Evolutionary conservation across 2,329 filamentous ascomycete species (phyloP), one percentile per base, ranked within the genome.

Genomic region (Plenodomus lindquistii): DNA sequence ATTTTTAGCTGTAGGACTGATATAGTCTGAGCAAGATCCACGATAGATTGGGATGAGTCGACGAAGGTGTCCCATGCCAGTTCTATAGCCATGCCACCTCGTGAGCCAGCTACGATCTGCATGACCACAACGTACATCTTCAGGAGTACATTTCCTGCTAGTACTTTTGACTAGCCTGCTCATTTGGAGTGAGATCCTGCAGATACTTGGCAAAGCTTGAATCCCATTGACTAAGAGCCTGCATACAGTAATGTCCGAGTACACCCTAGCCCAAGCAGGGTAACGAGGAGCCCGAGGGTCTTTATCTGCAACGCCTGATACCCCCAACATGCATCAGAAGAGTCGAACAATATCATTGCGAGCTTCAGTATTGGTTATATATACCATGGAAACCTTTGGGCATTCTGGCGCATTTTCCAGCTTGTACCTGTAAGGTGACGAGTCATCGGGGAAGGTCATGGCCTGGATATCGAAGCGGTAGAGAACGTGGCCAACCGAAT

Each of bases 381-480:
- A 67, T 3, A 37, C 24, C 1, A 54, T 41, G 7, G 55, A 57
- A 34, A 67, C 59, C 11, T 31, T 38, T 6, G 63, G 63, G 38
- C 52, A 60, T 2, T 54, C 52, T 15, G 63, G 62, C 11, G 60
- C 53, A 29, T 46, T 53, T 19, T 59, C 55, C 6, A 62, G 37
- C 4, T 46, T 44, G 41, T 60, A 67, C 6, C 61, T 45, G 48
- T 67, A 67, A 8, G 56, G 57, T 6, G 62, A 63, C 16, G 59
- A 38, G 24, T 59, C 56, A 37, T 68, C 65, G 11, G 65, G 67
- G 44, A 67, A 68, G 2, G 62, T 66, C 63, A 68, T 68, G 19
- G 65, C 62, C 43, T 68, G 63, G 6, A 68, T 42, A 41, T 67
- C 62, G 48, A 68, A 64, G 10, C 63, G 61, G 40, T 60, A 62